phyloP scores from a whole-genome alignment of 768 basidiomycete genomes.

The Phaeotremella skinneri region DNA sequence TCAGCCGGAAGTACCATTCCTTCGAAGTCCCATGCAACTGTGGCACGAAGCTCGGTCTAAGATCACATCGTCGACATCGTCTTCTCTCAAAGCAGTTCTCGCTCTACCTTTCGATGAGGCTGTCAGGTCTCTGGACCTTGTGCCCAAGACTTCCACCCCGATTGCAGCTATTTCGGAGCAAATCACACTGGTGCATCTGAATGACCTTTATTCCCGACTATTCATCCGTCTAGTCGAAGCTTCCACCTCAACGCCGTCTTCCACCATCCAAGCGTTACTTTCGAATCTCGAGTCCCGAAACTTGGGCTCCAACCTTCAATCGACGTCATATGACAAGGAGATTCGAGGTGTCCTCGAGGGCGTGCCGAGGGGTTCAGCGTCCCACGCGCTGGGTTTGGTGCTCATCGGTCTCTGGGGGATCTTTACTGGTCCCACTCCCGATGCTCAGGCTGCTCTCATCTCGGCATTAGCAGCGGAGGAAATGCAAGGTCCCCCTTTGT shows the following conservation, averaged over 20 bases:
- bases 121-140: slow-evolving; percentile 12
- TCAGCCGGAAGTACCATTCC: slow-evolving; percentile 21
- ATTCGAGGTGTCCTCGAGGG: slow-evolving; percentile 35
- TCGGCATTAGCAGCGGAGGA: slow-evolving; percentile 45
- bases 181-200: slow-evolving; percentile 41
- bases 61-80: slow-evolving; percentile 9
- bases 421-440: slow-evolving; percentile 34
- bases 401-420: slow-evolving; percentile 49
- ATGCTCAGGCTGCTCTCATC: slow-evolving; percentile 40
- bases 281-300: slow-evolving; percentile 25
- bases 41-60: slow-evolving; percentile 39
- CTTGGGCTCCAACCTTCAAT: slow-evolving; percentile 19
- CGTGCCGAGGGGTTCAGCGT: slow-evolving; percentile 35
- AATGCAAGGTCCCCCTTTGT: slow-evolving; percentile 26
- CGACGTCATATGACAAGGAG: slow-evolving; percentile 40
- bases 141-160: slow-evolving; percentile 30
- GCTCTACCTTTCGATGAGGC: slow-evolving; percentile 37
- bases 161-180: slow-evolving; percentile 47
- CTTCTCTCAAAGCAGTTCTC: slow-evolving; percentile 32
- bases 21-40: slow-evolving; percentile 19
- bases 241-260: slow-evolving; percentile 20
- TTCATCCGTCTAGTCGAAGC: slow-evolving; percentile 45
- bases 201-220: slow-evolving; percentile 42
- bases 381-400: slow-evolving; percentile 47
- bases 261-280: slow-evolving; percentile 23